Evolutionary conservation across 345 rosid species (phyloP).

Genomic region (Eucalyptus urophylla): DNA sequence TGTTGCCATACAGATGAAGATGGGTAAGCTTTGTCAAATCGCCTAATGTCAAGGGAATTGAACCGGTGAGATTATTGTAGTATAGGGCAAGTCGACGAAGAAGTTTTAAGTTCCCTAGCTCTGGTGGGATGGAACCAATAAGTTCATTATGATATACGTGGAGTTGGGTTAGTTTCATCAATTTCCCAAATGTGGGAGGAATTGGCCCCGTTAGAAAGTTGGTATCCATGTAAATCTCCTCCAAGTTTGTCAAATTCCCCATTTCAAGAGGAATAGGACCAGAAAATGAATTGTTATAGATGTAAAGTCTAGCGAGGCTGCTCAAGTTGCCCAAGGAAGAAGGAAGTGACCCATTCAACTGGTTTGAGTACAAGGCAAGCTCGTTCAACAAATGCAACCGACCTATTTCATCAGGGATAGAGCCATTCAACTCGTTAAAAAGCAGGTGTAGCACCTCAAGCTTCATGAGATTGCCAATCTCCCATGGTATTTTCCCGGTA

Average conservation of each 20-base stretch:
- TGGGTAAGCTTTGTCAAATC: neutral
- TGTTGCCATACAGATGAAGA: neutral
- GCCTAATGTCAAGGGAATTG: neutral
- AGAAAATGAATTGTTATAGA: slow-evolving; percentile 5
- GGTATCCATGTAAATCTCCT: neutral
- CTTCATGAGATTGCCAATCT: neutral
- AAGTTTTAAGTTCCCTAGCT: neutral
- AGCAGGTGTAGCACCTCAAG: neutral
- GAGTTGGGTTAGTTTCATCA: neutral
- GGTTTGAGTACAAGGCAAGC: neutral
- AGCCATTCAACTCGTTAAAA: neutral
- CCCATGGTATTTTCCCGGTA: neutral
- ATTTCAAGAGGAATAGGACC: slow-evolving; percentile 14
- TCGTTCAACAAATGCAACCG: neutral
- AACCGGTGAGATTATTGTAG: neutral
- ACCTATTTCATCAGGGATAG: slow-evolving; percentile 13
- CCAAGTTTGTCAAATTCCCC: slow-evolving; percentile 9
- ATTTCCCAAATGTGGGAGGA: neutral
- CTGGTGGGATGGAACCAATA: slow-evolving; percentile 2
- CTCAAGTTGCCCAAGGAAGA: slow-evolving; percentile 3
- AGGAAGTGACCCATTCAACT: slow-evolving; percentile 12
- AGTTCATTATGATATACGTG: neutral
- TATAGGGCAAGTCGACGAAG: neutral
- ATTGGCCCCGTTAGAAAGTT: slow-evolving; percentile 7
- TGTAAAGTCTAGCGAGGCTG: neutral